Conservation (phyloP, 83 land plant genomes). For the Larix sibirica region DNA sequence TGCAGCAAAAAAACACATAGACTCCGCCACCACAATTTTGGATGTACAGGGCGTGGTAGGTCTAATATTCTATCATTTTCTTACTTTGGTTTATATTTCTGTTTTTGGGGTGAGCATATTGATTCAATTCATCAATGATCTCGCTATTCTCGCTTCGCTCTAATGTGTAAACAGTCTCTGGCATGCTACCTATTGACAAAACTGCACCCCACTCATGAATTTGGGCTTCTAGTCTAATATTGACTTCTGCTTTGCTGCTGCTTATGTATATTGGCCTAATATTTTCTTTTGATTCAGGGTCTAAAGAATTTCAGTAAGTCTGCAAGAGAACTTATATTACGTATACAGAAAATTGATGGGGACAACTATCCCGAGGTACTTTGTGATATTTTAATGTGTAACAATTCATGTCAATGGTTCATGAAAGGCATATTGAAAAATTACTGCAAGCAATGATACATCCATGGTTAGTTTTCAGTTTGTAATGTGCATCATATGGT, state of each 20-base stretch:
- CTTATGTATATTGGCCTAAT: neutral
- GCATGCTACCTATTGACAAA: neutral
- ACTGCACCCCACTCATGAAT: neutral
- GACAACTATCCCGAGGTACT: slow-evolving; percentile 96
- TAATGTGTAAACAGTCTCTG: neutral
- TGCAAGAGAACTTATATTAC: slow-evolving; percentile 74
- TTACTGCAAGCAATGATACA: neutral
- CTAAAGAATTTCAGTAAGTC: slow-evolving; percentile 70
- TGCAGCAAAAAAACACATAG: slow-evolving; percentile 61
- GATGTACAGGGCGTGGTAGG: slow-evolving; percentile 79
- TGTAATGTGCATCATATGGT: neutral
- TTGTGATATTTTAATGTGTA: neutral
- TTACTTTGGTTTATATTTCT: neutral
- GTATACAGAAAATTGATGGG: slow-evolving; percentile 83
- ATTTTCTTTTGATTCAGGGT: slow-evolving; percentile 42
- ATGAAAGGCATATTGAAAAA: neutral
- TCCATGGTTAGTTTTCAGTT: neutral
- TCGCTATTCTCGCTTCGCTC: no score
- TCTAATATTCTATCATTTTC: neutral
- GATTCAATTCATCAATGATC: neutral
- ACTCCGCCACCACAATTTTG: slow-evolving; percentile 63
- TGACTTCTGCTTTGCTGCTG: neutral
- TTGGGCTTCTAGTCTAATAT: neutral
- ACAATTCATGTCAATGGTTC: neutral
- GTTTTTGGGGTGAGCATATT: neutral